phyloP scores from a whole-genome alignment of 164 flowering plant species.

The Sedum album region DNA sequence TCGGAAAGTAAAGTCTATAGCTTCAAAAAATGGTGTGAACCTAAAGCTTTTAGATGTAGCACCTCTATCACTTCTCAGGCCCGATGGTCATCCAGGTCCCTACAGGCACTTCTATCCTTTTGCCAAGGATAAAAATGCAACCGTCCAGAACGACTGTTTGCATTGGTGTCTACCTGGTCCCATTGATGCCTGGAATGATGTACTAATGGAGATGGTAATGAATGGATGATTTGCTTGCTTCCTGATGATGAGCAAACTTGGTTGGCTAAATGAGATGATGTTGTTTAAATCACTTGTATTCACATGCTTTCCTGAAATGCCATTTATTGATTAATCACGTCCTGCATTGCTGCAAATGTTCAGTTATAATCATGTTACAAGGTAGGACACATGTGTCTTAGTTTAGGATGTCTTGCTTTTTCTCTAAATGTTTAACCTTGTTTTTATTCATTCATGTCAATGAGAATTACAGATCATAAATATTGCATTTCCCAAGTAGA shows the following conservation, averaged over 20 bases:
- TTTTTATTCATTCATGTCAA: too few relatives aligned
- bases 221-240: constrained; percentile 21
- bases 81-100: constrained; percentile 93
- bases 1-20: constrained; percentile 32
- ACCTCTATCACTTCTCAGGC: constrained; percentile 45
- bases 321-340: background rate
- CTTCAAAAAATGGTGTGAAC: constrained; percentile 36
- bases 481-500: too few relatives aligned
- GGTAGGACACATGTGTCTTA: background rate
- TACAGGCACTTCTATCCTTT: constrained; percentile 61
- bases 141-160: constrained; percentile 58
- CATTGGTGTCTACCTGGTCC: constrained; percentile 56
- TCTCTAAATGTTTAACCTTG: too few relatives aligned
- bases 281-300: too few relatives aligned
- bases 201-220: constrained; percentile 51
- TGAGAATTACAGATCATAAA: too few relatives aligned
- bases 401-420: too few relatives aligned
- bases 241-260: background rate
- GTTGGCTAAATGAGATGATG: background rate
- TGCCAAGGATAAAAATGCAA: constrained; percentile 35
- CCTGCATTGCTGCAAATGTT: background rate
- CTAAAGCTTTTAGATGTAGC: constrained; percentile 58
- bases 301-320: background rate
- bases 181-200: constrained; percentile 67
- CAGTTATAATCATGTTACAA: background rate